Evolutionary conservation across 2,329 filamentous ascomycete genomes (phyloP).

Genomic region (Microthyrium microscopicum): DNA sequence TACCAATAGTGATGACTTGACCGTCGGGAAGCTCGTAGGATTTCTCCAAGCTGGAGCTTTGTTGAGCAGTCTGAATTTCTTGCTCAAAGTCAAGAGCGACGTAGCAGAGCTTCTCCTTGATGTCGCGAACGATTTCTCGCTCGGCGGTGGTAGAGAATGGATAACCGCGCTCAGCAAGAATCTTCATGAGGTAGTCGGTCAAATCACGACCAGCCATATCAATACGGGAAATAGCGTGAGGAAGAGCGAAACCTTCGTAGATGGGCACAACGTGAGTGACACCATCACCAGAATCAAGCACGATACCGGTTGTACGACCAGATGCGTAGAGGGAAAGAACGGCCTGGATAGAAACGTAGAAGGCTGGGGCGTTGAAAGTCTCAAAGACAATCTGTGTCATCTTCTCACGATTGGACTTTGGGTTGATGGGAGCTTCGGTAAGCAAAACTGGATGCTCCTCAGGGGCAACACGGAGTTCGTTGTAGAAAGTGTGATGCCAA

Average conservation of each 20-base stretch:
- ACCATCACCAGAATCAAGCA: conserved; percentile 99
- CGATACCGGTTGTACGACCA: conserved; percentile 99
- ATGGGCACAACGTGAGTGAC: conserved; percentile 99
- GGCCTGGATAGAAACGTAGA: conserved; percentile 99
- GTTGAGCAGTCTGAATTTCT: conserved; percentile 98
- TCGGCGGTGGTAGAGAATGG: conserved; percentile 99
- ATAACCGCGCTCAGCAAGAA: conserved; percentile 97
- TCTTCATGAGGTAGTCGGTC: conserved; percentile 99
- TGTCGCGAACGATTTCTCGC: conserved; percentile 99
- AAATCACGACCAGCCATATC: conserved; percentile 99
- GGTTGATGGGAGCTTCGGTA: conserved; percentile 99
- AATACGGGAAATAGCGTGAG: conserved; percentile 99
- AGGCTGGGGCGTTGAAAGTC: conserved; percentile 99
- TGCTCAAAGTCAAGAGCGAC: conserved; percentile 99
- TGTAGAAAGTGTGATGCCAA: conserved; percentile 99
- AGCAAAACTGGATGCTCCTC: conserved; percentile 99
- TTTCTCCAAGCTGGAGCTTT: conserved; percentile 98
- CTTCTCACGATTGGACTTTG: conserved; percentile 99
- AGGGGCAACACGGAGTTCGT: conserved; percentile 98
- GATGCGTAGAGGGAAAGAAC: conserved; percentile 98
- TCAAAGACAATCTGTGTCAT: conserved; percentile 99
- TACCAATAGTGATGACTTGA: conserved; percentile 99
- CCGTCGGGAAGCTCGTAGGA: conserved; percentile 99
- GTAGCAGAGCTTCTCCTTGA: conserved; percentile 99
- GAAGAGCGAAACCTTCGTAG: conserved; percentile 99